Conservation (phyloP, 768 basidiomycete genomes). For the Tremella fuciformis region DNA sequence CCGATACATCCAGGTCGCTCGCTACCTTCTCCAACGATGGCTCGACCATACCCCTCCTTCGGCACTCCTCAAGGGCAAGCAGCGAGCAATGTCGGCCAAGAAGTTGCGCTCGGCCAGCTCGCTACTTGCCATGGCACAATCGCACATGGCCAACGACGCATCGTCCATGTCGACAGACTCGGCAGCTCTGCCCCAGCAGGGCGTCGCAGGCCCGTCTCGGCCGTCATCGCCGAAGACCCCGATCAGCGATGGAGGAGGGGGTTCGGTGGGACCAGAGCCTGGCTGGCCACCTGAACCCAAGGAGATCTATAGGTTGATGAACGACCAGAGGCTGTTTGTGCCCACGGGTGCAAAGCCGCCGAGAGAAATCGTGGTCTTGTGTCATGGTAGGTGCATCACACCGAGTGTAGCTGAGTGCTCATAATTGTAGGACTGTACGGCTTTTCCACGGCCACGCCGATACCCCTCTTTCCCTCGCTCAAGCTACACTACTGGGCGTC, state of each 20-base stretch:
- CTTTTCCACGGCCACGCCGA: slow-evolving; percentile 83
- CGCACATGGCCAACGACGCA: neutral
- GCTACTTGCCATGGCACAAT: neutral
- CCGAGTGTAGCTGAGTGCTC: neutral
- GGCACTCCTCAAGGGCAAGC: slow-evolving; percentile 30
- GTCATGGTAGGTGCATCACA: slow-evolving; percentile 68
- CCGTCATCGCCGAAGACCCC: slow-evolving; percentile 8
- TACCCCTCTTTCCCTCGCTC: slow-evolving; percentile 70
- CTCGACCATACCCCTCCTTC: slow-evolving; percentile 17
- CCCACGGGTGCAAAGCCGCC: slow-evolving; percentile 68
- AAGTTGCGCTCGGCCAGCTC: neutral
- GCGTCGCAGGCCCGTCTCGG: neutral
- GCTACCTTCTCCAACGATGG: slow-evolving; percentile 43
- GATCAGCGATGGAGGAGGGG: neutral
- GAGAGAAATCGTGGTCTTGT: slow-evolving; percentile 80
- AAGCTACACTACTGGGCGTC: slow-evolving; percentile 93
- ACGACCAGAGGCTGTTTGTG: slow-evolving; percentile 72
- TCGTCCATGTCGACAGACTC: slow-evolving; percentile 1
- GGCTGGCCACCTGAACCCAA: slow-evolving; percentile 28
- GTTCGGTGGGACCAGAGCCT: slow-evolving; percentile 28
- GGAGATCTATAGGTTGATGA: slow-evolving; percentile 58
- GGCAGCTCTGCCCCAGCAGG: neutral
- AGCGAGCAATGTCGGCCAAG: slow-evolving; percentile 1
- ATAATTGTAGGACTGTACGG: slow-evolving; percentile 74
- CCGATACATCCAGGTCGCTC: slow-evolving; percentile 44